Conservation (phyloP, 768 basidiomycete genomes). For the Phanerochaete carnosa region DNA sequence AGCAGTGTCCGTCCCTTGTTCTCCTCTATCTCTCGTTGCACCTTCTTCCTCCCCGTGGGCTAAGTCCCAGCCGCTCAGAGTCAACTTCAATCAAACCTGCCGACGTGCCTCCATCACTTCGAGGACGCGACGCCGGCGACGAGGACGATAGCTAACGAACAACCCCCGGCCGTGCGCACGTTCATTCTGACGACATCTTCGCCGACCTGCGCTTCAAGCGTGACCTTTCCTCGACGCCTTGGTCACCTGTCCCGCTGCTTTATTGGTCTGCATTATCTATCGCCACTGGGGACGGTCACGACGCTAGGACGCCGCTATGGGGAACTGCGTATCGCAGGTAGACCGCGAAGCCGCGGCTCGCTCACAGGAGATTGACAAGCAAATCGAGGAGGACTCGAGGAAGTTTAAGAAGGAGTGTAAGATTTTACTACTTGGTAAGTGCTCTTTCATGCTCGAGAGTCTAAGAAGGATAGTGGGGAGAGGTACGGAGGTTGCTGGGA, state of each 20-base stretch:
- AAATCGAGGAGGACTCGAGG: constrained; percentile 82
- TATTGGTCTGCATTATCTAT: not conserved
- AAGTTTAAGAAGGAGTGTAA: constrained; percentile 87
- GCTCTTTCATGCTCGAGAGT: not conserved
- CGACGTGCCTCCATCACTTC: not conserved
- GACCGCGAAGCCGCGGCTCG: constrained; percentile 58
- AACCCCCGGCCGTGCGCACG: not conserved
- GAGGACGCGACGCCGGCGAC: not conserved
- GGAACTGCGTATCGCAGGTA: constrained; percentile 60
- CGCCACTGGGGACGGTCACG: not conserved
- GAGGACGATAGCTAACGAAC: not conserved
- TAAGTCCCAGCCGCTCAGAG: not conserved
- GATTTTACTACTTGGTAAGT: constrained; percentile 84
- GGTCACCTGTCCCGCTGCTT: not conserved
- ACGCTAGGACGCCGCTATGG: constrained; percentile 39
- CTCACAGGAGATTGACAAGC: constrained; percentile 76
- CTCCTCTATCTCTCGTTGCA: not conserved
- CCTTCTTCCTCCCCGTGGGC: not conserved
- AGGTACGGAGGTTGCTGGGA: too few relatives aligned
- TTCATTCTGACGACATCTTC: not conserved
- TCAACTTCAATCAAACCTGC: not conserved
- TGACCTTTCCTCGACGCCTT: not conserved
- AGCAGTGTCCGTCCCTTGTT: not conserved
- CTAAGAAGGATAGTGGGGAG: not conserved
- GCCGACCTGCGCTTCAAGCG: not conserved